A percentile compares a stretch with the other conserved stretches of the same genome.
phyloP scores from a whole-genome alignment of 2,329 filamentous ascomycete species.

The Grosmannia huntii region DNA sequence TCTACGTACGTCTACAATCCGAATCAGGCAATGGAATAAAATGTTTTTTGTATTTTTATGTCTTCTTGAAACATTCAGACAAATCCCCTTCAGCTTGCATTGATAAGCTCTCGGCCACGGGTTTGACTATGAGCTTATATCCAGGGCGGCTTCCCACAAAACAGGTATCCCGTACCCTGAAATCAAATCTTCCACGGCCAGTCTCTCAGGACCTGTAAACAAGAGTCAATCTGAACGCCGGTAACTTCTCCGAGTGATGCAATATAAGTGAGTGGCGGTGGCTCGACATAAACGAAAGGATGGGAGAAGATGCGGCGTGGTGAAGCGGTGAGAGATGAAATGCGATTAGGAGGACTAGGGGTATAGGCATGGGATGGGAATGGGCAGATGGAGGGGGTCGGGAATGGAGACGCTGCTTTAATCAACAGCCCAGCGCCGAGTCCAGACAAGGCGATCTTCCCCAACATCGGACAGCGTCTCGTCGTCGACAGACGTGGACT shows the following conservation, averaged over 20 bases:
- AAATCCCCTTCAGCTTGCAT: not conserved
- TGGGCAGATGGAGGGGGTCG: not conserved
- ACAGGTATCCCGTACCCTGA: not conserved
- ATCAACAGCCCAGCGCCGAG: constrained; percentile 11
- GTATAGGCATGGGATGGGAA: not conserved
- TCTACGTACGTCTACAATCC: not conserved
- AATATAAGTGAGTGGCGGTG: constrained; percentile 5
- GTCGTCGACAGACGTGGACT: not conserved
- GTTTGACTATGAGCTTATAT: not conserved
- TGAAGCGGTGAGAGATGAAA: not conserved
- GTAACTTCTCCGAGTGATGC: constrained; percentile 1
- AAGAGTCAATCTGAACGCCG: constrained; percentile 4
- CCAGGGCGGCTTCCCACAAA: not conserved
- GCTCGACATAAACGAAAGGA: not conserved
- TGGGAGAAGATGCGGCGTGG: not conserved
- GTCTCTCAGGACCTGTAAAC: not conserved
- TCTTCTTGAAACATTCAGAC: not conserved
- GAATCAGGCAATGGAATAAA: not conserved
- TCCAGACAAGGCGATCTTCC: constrained; percentile 9
- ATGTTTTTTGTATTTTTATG: not conserved
- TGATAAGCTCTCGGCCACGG: not conserved
- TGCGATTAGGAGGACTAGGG: not conserved
- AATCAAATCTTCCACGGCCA: not conserved
- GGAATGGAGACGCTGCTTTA: not conserved
- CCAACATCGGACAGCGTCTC: constrained; percentile 7